phyloP scores from a whole-genome alignment of 257 asterid genomes.

The Lycium ferocissimum region DNA sequence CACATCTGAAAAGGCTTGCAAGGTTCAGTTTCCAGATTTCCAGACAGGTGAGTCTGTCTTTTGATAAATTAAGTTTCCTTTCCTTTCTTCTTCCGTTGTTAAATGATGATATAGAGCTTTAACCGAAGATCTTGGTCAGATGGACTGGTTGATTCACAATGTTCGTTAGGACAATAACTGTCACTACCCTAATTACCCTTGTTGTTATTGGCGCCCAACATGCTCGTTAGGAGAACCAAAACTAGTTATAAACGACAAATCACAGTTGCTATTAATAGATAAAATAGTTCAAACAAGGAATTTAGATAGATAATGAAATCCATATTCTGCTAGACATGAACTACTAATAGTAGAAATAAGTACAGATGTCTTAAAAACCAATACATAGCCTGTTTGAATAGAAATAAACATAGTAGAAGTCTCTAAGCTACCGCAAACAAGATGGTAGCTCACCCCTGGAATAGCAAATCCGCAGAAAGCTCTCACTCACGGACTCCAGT shows the following conservation, averaged over 20 bases:
- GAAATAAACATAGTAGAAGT: too few species aligned
- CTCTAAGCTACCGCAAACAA: too few species aligned
- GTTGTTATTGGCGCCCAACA: background rate
- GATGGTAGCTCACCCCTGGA: too few species aligned
- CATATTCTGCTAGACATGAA: background rate
- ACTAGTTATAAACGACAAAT: background rate
- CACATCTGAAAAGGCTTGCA: too few species aligned
- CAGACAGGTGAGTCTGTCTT: too few species aligned
- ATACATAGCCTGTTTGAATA: too few species aligned
- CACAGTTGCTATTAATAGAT: background rate
- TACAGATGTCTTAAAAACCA: too few species aligned
- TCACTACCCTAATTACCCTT: background rate
- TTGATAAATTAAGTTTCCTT: background rate
- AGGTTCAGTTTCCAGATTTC: too few species aligned
- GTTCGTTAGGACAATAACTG: background rate
- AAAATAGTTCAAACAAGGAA: background rate
- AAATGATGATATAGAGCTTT: background rate
- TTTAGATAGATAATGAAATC: slow-evolving; percentile 1
- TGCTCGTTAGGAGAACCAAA: background rate
- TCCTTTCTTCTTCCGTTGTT: background rate
- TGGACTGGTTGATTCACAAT: slow-evolving; percentile 23
- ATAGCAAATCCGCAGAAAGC: too few species aligned
- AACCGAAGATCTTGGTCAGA: background rate
- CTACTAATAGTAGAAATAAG: too few species aligned
- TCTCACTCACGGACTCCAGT: too few species aligned